phyloP scores from a whole-genome alignment of 2,329 filamentous ascomycete species.

The Botrytis medusae region DNA sequence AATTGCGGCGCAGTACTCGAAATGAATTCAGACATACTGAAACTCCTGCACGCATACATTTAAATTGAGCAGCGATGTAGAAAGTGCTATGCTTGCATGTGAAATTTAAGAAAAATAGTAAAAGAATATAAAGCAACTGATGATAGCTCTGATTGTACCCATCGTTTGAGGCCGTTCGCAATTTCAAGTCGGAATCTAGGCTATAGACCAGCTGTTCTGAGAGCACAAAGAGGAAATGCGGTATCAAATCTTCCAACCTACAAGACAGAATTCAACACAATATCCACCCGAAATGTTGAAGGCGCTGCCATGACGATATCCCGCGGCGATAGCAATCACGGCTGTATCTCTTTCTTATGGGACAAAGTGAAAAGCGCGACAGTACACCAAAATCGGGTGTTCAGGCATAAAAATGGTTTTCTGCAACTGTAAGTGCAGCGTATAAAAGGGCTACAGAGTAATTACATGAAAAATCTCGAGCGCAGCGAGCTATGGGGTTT shows the following conservation, averaged over 20 bases:
- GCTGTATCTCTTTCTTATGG: neutral
- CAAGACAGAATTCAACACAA: too few species aligned
- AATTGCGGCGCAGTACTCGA: neutral
- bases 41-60: neutral
- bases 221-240: neutral
- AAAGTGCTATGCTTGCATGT: rapidly evolving
- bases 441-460: neutral
- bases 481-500: neutral
- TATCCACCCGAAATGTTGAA: neutral
- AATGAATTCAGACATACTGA: neutral
- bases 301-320: neutral
- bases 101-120: neutral
- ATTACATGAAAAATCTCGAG: neutral
- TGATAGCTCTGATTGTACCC: rapidly evolving
- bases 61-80: neutral
- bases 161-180: neutral
- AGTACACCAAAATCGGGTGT: neutral
- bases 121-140: neutral
- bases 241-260: neutral
- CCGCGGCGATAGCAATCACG: neutral
- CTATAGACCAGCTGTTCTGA: rapidly evolving
- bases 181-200: neutral
- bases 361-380: neutral
- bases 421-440: neutral
- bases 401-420: neutral